These are phyloP conservation scores for Fragaria nilgerrensis DNA, from an alignment of 306 rosid genomes.

Conservation along the genomic window DNA sequence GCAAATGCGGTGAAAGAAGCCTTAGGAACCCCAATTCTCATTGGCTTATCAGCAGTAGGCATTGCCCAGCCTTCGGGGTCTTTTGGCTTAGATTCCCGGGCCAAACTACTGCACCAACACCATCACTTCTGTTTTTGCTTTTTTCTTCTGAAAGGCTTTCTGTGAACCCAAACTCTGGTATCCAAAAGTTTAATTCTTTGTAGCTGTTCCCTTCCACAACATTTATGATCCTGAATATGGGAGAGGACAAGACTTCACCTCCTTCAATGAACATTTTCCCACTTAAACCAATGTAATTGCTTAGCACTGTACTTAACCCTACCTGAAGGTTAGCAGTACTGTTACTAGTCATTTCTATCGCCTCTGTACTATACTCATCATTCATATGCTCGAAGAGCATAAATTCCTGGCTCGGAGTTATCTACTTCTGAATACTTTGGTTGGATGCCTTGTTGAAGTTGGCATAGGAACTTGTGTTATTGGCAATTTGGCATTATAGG, in stretches of 20 bases:
- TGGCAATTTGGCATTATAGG: constrained; percentile 38
- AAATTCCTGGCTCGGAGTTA: constrained; percentile 40
- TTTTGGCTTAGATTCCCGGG: constrained; percentile 41
- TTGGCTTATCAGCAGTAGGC: constrained; percentile 41
- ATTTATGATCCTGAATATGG: constrained; percentile 46
- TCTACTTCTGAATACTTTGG: constrained; percentile 41
- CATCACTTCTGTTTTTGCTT: background rate
- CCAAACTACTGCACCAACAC: constrained; percentile 47
- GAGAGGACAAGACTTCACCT: constrained; percentile 29
- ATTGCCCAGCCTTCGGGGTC: constrained; percentile 66
- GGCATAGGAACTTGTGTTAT: constrained; percentile 27
- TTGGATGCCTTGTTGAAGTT: constrained; percentile 27
- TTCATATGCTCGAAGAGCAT: constrained; percentile 59
- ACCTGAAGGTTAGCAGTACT: constrained; percentile 6
- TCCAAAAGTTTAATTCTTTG: constrained; percentile 55
- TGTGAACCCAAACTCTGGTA: constrained; percentile 33
- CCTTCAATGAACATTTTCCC: constrained; percentile 42
- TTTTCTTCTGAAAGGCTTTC: constrained; percentile 14
- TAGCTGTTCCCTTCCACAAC: constrained; percentile 31
- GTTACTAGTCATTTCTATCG: constrained; percentile 21
- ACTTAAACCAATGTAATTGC: constrained; percentile 43
- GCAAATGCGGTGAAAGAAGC: constrained; percentile 58
- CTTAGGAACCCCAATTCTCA: constrained; percentile 67
- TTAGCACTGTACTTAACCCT: constrained; percentile 28
- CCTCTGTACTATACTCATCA: constrained; percentile 40